Conservation (phyloP, 169 alveolate genomes). For the Eimeria falciformis region DNA sequence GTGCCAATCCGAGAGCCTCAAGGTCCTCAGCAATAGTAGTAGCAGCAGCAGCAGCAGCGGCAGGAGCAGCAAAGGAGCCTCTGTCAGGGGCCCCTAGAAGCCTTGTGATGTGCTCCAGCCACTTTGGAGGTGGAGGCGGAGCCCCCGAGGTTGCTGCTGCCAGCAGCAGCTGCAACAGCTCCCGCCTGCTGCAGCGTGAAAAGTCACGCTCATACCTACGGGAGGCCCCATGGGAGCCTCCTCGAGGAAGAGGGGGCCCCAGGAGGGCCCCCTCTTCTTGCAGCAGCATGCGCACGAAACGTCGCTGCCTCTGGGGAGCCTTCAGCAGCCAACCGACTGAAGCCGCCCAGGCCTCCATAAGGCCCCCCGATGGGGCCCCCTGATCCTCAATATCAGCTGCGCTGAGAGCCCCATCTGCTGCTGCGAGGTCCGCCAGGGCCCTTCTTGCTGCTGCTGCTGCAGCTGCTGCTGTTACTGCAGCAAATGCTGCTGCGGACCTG, state of each 20-base stretch:
- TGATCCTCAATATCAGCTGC: neutral
- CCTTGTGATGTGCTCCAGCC: constrained; percentile 1
- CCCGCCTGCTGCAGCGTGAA: constrained; percentile 40
- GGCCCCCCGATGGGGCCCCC: constrained; percentile 1
- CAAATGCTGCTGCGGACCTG: neutral
- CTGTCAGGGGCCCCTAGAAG: neutral
- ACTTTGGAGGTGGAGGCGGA: constrained; percentile 1
- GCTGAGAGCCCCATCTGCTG: constrained; percentile 14
- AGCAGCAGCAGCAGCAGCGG: constrained; percentile 24
- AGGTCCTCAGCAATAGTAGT: neutral
- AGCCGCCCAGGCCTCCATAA: neutral
- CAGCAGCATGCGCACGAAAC: constrained; percentile 22
- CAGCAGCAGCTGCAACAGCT: constrained; percentile 54
- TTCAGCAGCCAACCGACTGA: neutral
- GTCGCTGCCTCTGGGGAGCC: constrained; percentile 13
- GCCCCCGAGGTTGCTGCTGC: constrained; percentile 56
- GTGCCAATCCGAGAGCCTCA: neutral
- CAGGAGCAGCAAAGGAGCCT: neutral
- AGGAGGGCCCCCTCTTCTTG: constrained; percentile 4
- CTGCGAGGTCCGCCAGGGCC: constrained; percentile 1
- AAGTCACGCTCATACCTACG: neutral
- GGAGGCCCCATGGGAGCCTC: neutral
- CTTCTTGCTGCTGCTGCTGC: constrained; percentile 39
- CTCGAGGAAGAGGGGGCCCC: constrained; percentile 17
- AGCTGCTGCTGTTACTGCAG: constrained; percentile 3